Percentiles rank a stretch among this genome's conserved stretches.
Conservation (phyloP, 805 yeast species). For the Citeromyces nyonsensis region DNA sequence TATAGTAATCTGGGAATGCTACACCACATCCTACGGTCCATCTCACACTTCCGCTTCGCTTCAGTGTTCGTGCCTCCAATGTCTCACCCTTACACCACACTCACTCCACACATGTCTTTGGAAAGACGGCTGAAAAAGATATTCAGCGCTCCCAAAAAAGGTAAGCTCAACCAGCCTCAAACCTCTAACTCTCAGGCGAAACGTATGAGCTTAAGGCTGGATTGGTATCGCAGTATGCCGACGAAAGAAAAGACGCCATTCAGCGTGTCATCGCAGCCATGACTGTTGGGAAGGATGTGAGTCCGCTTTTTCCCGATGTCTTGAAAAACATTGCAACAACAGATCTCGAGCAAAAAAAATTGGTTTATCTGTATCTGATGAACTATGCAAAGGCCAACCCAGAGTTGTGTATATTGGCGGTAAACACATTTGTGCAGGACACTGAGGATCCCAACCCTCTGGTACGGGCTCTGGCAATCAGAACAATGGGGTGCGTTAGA, state of each 20-base stretch:
- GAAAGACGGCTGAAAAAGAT: constrained; percentile 26
- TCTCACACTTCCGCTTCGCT: too few relatives aligned
- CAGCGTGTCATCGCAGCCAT: constrained; percentile 94
- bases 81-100: too few relatives aligned
- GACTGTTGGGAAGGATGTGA: constrained; percentile 96
- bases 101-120: constrained; percentile 7
- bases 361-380: constrained; percentile 90
- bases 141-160: constrained; percentile 29
- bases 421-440: constrained; percentile 90
- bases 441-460: constrained; percentile 94
- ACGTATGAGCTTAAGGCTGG: constrained; percentile 85
- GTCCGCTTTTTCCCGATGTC: constrained; percentile 88
- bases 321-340: constrained; percentile 93
- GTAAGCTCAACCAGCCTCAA: too few relatives aligned
- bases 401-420: constrained; percentile 89
- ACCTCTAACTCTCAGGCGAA: constrained; percentile 24
- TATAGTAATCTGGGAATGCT: too few relatives aligned
- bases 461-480: constrained; percentile 87
- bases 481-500: constrained; percentile 97
- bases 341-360: constrained; percentile 90
- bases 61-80: too few relatives aligned
- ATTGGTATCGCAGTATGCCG: constrained; percentile 86
- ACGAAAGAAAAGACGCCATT: constrained; percentile 91
- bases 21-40: too few relatives aligned
- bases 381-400: constrained; percentile 96